Evolutionary conservation across 352 stramenopile genomes (phyloP), one percentile per base, ranked within the genome.

Genomic region (Globisporangium carolinianum): DNA sequence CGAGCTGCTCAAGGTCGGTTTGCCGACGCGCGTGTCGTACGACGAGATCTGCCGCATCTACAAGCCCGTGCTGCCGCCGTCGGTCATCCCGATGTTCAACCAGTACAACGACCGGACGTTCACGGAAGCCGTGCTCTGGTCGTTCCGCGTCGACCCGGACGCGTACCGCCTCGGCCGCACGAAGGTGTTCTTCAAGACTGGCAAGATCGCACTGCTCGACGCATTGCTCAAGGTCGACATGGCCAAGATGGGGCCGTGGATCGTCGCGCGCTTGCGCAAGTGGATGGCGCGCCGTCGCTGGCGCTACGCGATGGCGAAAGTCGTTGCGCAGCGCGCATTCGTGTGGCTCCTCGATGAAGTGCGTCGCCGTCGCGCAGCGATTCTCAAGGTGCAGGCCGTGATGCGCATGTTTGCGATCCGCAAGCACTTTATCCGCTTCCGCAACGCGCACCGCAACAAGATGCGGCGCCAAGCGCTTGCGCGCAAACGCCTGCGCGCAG

Each of bases 181-280:
- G 10, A 91, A 91, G 65, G 85, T 96, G 24, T 97, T 97, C 69
- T 96, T 97, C 70, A 94, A 92, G 73, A 94, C 87, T 14, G 89
- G 89, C 61, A 94, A 95, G 67, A 96, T 97, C 60, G 84, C 87
- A 47, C 71, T 91, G 6, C 65, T 97, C 5, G 83, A 96, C 55
- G 85, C 86, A 6, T 69, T 97, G 14, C 68, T 97, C 37, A 91
- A 91, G 74, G 76, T 93, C 14, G 81, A 93, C 59, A 93, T 93
- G 85, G 90, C 91, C 72, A 93, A 93, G 66, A 93, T 93, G 80
- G 84, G 84, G 12, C 79, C 80, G 35, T 92, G 84, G 82, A 92
- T 94, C 53, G 82, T 94, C 36, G 76, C 80, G 47, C 82, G 84
- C 43, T 63, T 94, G 42, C 75, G 81, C 18, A 92, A 92, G 74